A percentile compares a stretch with the other conserved stretches of the same genome.
phyloP scores from a whole-genome alignment of 73 alveolate species.

The Tetrahymena borealis region DNA sequence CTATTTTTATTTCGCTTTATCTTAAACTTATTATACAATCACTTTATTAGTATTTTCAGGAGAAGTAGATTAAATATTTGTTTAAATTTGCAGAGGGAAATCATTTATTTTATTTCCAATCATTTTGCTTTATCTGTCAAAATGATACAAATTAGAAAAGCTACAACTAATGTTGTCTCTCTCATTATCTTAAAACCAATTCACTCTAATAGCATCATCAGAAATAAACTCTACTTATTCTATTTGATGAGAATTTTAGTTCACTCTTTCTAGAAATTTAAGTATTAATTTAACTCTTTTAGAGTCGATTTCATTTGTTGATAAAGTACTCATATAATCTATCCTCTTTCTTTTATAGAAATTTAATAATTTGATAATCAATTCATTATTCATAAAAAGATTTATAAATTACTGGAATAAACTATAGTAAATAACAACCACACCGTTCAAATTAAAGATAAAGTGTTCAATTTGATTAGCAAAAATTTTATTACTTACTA shows the following conservation, averaged over 20 bases:
- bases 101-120: neutral
- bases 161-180: neutral
- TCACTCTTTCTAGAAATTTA: neutral
- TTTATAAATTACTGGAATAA: no score
- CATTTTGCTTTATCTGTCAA: neutral
- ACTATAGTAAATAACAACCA: no score
- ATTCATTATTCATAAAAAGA: no score
- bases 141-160: neutral
- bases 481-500: no score
- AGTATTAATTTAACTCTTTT: neutral
- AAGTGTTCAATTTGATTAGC: no score
- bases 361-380: no score
- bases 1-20: slow-evolving; percentile 12
- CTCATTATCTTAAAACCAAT: neutral
- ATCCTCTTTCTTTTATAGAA: no score
- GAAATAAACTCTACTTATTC: neutral
- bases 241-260: neutral
- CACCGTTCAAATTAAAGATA: no score
- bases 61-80: neutral
- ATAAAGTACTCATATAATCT: neutral
- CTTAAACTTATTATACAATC: neutral
- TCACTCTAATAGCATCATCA: neutral
- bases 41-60: neutral
- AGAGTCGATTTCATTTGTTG: neutral
- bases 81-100: neutral